Conservation (phyloP, 148 eudicot species). For the Rhododendron griersonianum region DNA sequence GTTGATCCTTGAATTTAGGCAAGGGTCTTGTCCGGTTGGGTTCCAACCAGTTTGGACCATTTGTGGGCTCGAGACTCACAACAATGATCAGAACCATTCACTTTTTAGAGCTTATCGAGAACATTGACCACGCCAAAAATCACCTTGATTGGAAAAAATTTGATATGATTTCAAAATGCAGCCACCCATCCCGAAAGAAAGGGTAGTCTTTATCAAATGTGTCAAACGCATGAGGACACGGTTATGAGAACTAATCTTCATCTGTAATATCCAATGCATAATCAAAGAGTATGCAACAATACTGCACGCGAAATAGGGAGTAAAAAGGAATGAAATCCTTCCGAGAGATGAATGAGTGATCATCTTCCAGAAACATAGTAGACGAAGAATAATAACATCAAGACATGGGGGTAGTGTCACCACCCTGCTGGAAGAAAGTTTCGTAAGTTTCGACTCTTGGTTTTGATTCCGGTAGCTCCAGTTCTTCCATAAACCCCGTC, state of each 20-base stretch:
- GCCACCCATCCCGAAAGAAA: neutral
- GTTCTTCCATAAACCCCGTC: slow-evolving; percentile 48
- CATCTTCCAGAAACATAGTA: neutral
- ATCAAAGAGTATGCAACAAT: neutral
- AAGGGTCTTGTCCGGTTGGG: too few species aligned
- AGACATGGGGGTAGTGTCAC: neutral
- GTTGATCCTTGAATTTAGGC: too few species aligned
- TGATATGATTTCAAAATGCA: too few species aligned
- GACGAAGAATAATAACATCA: neutral
- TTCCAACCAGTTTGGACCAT: too few species aligned
- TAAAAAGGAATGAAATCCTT: neutral
- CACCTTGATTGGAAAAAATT: too few species aligned
- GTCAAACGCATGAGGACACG: neutral
- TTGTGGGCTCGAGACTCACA: too few species aligned
- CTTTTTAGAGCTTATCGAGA: too few species aligned
- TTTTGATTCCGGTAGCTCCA: slow-evolving; percentile 47
- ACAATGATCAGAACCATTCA: too few species aligned
- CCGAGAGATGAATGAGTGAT: neutral
- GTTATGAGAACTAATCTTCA: neutral
- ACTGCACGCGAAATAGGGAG: neutral
- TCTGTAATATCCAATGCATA: neutral
- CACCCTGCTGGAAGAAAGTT: slow-evolving; percentile 30
- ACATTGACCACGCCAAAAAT: too few species aligned
- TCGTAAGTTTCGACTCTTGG: slow-evolving; percentile 58
- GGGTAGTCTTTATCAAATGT: neutral